Evolutionary conservation across 1,284 basidiomycete species (phyloP).

Genomic region (Tremellales sp.): DNA sequence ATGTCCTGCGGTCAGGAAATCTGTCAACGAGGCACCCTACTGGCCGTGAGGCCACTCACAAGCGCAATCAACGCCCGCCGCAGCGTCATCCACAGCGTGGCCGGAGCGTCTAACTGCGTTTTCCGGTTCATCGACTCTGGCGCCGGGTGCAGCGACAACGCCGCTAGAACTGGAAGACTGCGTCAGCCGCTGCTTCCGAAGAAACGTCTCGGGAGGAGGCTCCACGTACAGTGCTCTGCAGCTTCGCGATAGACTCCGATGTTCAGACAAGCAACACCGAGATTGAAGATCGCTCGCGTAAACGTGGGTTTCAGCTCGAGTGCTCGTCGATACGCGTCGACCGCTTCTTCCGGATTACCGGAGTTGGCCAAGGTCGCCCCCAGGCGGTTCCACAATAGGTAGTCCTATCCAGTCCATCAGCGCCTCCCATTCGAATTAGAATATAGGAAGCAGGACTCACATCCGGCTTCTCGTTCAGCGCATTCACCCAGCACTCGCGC

Average conservation of each 20-base stretch:
- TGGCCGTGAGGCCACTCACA: conserved; percentile 53
- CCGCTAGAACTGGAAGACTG: conserved; percentile 63
- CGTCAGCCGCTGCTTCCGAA: not conserved
- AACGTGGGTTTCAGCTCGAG: conserved; percentile 92
- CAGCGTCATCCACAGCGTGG: conserved; percentile 89
- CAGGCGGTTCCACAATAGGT: conserved; percentile 91
- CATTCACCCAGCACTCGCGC: conserved; percentile 87
- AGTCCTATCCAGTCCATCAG: conserved; percentile 60
- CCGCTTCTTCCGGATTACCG: conserved; percentile 88
- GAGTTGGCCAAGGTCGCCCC: conserved; percentile 96
- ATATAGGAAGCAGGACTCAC: conserved; percentile 40
- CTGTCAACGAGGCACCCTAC: conserved; percentile 6
- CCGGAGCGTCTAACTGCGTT: conserved; percentile 36
- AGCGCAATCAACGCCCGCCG: conserved; percentile 75
- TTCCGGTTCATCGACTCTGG: conserved; percentile 10
- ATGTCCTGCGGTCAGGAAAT: conserved; percentile 45
- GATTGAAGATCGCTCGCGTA: conserved; percentile 95
- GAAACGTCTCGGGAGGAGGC: not conserved
- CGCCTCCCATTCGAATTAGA: not conserved
- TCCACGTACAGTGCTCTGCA: conserved; percentile 70
- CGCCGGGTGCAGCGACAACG: conserved; percentile 70
- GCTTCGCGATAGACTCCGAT: conserved; percentile 95
- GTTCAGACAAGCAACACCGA: conserved; percentile 96
- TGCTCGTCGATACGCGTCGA: conserved; percentile 90
- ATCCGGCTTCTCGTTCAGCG: conserved; percentile 70